Evolutionary conservation across 257 asterid genomes (phyloP), one percentile per base, ranked within the genome.

Genomic region (Handroanthus guayacan): DNA sequence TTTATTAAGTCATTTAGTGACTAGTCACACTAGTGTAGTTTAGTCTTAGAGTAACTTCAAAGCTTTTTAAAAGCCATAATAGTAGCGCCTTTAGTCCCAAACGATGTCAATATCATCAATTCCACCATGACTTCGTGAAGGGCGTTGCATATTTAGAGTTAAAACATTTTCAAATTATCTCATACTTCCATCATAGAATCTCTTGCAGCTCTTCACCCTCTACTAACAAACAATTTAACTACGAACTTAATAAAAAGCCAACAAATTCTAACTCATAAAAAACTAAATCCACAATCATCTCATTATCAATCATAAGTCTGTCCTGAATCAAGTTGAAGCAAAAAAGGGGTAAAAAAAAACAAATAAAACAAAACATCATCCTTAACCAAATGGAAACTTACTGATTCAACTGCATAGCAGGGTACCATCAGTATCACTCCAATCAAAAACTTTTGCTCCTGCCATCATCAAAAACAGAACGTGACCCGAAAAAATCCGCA

Each of bases 391-490:
- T 9, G 9, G 17, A 36, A 62, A 78, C 95, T 84, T 69, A 91
- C 98, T 9, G 99, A 94, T 88, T 94, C 99, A 84, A 92, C 86
- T 69, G 91, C 89, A 81, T 92, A 94, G 79, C 90, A 92, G 10
- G 99, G 99, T 5, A 94, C 99, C 97, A 94, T 92, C 87, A 94
- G 73, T 71, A 92, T 72, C 75, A 94, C 97, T 52, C 99, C 97
- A 72, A 94, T 94, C 86, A 94, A 78, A 83, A 94, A 94, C 85
- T 92, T 94, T 78, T 94, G 99, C 86, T 94, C 99, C 99, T 92
- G 87, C 51, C 36, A 82, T 56, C 69, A 63, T 39, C 51, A 74
- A 69, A 68, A 71, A 41, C 43, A 69, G 12, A 58, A 63, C 48
- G 66, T 39, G 55, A 61, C 11, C 65, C 34, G 12, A 6, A 47